Base-by-base conservation (phyloP, 805 yeast species). In the Kuraishia floccosa region DNA sequence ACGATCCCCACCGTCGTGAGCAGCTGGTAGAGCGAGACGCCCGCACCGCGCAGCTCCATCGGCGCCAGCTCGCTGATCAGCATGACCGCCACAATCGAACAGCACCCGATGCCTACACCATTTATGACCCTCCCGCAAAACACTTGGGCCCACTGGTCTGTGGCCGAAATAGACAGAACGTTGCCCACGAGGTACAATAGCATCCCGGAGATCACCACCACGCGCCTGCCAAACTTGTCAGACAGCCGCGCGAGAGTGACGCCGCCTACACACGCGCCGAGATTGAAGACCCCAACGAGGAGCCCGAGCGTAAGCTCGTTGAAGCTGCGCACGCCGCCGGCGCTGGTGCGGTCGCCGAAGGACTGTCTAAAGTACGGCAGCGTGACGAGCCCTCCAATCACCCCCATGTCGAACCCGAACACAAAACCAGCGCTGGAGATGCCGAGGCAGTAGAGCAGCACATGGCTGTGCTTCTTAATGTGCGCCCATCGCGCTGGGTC, bases 351-450 rank as follows among this genome's bases (percentile, higher is more conserved):
- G 27, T 53, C 47, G 2, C 55, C 58, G 40, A 33, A 54, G 1
- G 30, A 35, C 3, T 12, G 5, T 19, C 26, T 34, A 33, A 55
- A 55, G 4, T 42, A 23, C 4, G 56, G 50, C 30, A 52, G 37
- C 26, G 50, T 52, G 10, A 54, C 35, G 16, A 54, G 22, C 0
- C 58, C 60, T 4, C 60, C 60, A 28, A 56, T 41, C 1, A 51
- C 50, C 1, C 62, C 62, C 20, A 56, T 52, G 39, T 56, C 62
- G 35, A 45, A 53, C 1, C 62, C 62, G 31, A 52, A 56, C 1
- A 52, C 33, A 5, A 56, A 38, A 3, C 61, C 62, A n/a, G n/a
- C n/a, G n/a, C n/a, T n/a, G 8, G 57, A 52, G 16, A 55, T 49
- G 5, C 42, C 36, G n/a, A n/a, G n/a, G n/a, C n/a, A n/a, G n/a